phyloP scores from a whole-genome alignment of 2,329 filamentous ascomycete species.

The Aspergillus texensis region DNA sequence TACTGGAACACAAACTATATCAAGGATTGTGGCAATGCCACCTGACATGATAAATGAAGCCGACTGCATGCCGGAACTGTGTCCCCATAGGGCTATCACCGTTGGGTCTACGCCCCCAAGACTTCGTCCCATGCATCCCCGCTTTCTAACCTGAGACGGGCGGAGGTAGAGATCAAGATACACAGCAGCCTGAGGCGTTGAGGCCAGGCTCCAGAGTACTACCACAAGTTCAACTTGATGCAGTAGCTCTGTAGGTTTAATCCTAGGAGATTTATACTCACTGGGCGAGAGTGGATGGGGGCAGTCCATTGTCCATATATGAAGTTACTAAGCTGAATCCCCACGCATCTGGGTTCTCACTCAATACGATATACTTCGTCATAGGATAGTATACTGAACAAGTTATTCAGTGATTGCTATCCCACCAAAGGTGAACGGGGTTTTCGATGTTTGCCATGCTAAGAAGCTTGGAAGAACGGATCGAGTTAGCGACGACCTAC shows the following conservation, averaged over 20 bases:
- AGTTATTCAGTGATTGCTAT: background rate
- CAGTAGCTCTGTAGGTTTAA: background rate
- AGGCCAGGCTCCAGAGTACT: background rate
- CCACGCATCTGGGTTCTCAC: background rate
- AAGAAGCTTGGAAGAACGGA: background rate
- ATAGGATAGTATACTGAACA: background rate
- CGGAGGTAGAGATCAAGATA: constrained; percentile 1
- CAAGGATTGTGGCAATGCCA: background rate
- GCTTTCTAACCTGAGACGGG: constrained; percentile 8
- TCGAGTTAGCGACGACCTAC: background rate
- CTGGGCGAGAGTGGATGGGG: background rate
- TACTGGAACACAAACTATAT: background rate
- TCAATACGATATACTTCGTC: background rate
- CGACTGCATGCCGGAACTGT: constrained; percentile 1
- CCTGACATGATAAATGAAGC: background rate
- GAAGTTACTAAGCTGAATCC: background rate
- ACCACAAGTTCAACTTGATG: no score
- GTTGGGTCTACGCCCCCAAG: background rate
- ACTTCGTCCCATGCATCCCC: constrained; percentile 5
- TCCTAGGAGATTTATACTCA: background rate
- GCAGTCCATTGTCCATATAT: background rate
- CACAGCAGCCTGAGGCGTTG: background rate
- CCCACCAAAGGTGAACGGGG: background rate
- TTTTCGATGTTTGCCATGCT: background rate
- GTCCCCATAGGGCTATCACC: constrained; percentile 3